These are phyloP conservation scores for Aspergillaceae sp. DNA, from an alignment of 2,329 filamentous ascomycete genomes.

Conservation along the genomic window DNA sequence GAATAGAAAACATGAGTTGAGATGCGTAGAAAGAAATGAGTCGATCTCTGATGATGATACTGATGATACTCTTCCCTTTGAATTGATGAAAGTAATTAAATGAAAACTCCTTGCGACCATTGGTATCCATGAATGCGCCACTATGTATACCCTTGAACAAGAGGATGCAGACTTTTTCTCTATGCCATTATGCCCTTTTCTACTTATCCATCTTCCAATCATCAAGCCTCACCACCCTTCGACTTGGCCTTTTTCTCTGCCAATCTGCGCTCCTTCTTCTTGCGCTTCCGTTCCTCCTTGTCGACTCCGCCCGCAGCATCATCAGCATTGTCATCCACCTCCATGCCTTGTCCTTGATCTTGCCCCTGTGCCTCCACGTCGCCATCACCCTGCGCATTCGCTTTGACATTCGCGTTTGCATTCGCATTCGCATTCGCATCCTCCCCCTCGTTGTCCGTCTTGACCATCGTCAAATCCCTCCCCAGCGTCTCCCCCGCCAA, in stretches of 20 bases:
- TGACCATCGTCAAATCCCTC: slow-evolving; percentile 31
- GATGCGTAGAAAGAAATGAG: too few species aligned
- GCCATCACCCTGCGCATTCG: too few species aligned
- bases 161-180: not conserved
- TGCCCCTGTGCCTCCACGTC: slow-evolving; percentile 17
- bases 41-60: not conserved
- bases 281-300: slow-evolving; percentile 46
- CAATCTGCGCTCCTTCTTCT: slow-evolving; percentile 47
- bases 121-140: not conserved
- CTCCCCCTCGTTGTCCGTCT: slow-evolving; percentile 22
- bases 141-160: slow-evolving; percentile 2
- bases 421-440: slow-evolving; percentile 18
- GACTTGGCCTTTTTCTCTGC: slow-evolving; percentile 36
- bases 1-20: not conserved
- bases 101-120: too few species aligned
- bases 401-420: too few species aligned
- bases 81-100: not conserved
- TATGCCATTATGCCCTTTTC: too few species aligned
- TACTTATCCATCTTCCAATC: slow-evolving; percentile 5
- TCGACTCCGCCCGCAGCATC: slow-evolving; percentile 26
- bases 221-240: slow-evolving; percentile 21
- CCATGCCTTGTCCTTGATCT: slow-evolving; percentile 34
- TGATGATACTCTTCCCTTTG: too few species aligned
- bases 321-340: slow-evolving; percentile 4
- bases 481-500: slow-evolving; percentile 35